phyloP scores from a whole-genome alignment of 2,329 filamentous ascomycete genomes.

The Thielaviopsis euricoi region DNA sequence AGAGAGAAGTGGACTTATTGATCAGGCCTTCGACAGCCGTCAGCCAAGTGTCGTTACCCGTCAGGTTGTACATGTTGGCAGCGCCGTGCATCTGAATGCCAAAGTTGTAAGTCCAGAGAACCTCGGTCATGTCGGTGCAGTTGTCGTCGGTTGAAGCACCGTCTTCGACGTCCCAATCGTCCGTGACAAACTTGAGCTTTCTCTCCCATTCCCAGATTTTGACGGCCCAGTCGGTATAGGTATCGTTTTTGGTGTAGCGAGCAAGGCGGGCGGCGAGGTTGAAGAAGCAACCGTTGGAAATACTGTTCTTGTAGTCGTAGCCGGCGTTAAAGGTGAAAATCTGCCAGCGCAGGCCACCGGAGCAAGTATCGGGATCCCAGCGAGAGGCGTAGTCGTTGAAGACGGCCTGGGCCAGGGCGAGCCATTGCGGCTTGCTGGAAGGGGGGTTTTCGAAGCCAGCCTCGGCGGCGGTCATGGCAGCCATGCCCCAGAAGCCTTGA shows the following conservation, averaged over 20 bases:
- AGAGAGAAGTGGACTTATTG: slow-evolving; percentile 30
- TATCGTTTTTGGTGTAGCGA: slow-evolving; percentile 61
- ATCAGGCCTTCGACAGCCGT: slow-evolving; percentile 42
- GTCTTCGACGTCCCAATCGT: slow-evolving; percentile 38
- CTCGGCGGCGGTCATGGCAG: slow-evolving; percentile 64
- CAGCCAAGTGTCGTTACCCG: slow-evolving; percentile 37
- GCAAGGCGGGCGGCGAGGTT: slow-evolving; percentile 55
- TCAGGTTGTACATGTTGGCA: slow-evolving; percentile 46
- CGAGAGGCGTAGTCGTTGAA: slow-evolving; percentile 62
- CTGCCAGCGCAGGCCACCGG: slow-evolving; percentile 71
- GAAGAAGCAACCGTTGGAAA: slow-evolving; percentile 55
- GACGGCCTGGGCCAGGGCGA: slow-evolving; percentile 61
- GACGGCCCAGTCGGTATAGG: slow-evolving; percentile 61
- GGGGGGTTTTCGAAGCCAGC: slow-evolving; percentile 56
- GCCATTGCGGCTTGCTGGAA: slow-evolving; percentile 49
- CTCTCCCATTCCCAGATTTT: slow-evolving; percentile 52
- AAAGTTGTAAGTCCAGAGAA: slow-evolving; percentile 48
- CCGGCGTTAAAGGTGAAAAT: slow-evolving; percentile 65
- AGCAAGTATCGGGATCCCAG: slow-evolving; percentile 50
- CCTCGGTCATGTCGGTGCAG: slow-evolving; percentile 36
- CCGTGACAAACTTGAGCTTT: slow-evolving; percentile 37
- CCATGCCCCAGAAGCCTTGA: slow-evolving; percentile 74
- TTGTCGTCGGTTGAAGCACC: slow-evolving; percentile 23
- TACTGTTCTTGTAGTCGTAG: slow-evolving; percentile 51
- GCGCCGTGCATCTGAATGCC: slow-evolving; percentile 48